phyloP scores from a whole-genome alignment of 2,329 filamentous ascomycete species.

The Diaporthe velutina region DNA sequence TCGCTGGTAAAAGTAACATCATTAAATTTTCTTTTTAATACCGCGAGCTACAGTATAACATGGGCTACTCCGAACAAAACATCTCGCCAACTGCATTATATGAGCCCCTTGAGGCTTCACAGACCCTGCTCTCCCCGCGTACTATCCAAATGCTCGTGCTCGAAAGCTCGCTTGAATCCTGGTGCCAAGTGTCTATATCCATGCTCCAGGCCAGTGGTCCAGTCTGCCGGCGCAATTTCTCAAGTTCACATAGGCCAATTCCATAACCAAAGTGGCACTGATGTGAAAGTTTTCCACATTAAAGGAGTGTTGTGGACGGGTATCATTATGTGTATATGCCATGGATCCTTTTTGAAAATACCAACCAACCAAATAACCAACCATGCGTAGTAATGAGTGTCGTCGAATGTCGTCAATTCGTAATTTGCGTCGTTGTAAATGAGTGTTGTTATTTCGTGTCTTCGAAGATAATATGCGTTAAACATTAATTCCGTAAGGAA shows the following conservation, averaged over 20 bases:
- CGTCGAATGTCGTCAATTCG: slow-evolving; percentile 14
- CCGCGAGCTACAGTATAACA: slow-evolving; percentile 31
- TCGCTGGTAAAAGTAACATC: not conserved
- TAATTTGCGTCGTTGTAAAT: slow-evolving; percentile 10
- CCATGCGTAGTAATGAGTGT: slow-evolving; percentile 13
- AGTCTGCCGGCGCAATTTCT: not conserved
- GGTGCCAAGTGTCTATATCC: not conserved
- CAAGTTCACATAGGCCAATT: not conserved
- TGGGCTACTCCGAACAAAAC: not conserved
- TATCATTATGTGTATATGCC: slow-evolving; percentile 33
- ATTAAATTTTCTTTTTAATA: slow-evolving; percentile 23
- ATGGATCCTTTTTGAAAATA: not conserved
- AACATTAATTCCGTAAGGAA: slow-evolving; percentile 36
- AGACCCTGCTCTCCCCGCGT: not conserved
- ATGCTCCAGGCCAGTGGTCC: not conserved
- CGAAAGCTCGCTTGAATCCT: not conserved
- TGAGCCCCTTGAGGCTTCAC: not conserved
- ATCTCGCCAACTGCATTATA: slow-evolving; percentile 16
- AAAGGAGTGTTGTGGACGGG: slow-evolving; percentile 37
- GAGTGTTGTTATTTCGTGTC: slow-evolving; percentile 29
- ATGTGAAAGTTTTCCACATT: not conserved
- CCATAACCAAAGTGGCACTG: not conserved
- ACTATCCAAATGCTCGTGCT: not conserved
- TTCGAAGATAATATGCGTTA: not conserved
- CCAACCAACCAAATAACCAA: slow-evolving; percentile 16